phyloP scores from a whole-genome alignment of 1,284 basidiomycete species.

The Apiotrichum veenhuisii region DNA sequence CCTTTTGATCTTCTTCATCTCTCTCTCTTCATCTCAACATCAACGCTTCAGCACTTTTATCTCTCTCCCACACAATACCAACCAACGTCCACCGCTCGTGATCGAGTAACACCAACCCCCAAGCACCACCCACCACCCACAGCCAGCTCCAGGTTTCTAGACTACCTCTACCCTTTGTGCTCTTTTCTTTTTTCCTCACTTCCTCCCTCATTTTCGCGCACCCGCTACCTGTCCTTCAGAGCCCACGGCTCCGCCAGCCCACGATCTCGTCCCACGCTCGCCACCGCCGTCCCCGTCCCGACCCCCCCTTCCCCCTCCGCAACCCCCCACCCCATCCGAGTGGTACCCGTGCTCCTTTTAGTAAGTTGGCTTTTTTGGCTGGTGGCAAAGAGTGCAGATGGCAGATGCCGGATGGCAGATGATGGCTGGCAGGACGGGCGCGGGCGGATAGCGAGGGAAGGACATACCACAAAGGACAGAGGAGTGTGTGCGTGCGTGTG shows the following conservation, averaged over 20 bases:
- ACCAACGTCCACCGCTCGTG: too few relatives aligned
- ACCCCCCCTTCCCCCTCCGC: background rate
- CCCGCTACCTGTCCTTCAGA: slow-evolving; percentile 2
- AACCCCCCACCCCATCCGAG: background rate
- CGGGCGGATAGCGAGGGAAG: too few relatives aligned
- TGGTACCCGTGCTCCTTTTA: background rate
- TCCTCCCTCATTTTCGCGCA: background rate
- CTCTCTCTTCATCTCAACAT: background rate
- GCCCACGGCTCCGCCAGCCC: slow-evolving; percentile 14
- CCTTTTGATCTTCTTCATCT: background rate
- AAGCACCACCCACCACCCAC: too few relatives aligned
- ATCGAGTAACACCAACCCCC: too few relatives aligned
- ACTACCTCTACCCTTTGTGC: background rate
- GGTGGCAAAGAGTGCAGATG: background rate
- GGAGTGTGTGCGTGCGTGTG: too few relatives aligned
- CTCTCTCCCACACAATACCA: too few relatives aligned
- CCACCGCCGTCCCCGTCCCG: slow-evolving; percentile 1
- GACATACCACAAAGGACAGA: too few relatives aligned
- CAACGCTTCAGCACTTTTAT: too few relatives aligned
- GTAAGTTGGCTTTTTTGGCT: background rate
- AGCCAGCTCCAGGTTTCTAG: background rate
- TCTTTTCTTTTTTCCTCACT: background rate
- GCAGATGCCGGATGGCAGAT: background rate
- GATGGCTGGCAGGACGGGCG: too few relatives aligned
- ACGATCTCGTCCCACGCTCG: slow-evolving; percentile 15